Base-by-base conservation (phyloP, 306 rosid genomes). In the Vachellia collinsii region DNA sequence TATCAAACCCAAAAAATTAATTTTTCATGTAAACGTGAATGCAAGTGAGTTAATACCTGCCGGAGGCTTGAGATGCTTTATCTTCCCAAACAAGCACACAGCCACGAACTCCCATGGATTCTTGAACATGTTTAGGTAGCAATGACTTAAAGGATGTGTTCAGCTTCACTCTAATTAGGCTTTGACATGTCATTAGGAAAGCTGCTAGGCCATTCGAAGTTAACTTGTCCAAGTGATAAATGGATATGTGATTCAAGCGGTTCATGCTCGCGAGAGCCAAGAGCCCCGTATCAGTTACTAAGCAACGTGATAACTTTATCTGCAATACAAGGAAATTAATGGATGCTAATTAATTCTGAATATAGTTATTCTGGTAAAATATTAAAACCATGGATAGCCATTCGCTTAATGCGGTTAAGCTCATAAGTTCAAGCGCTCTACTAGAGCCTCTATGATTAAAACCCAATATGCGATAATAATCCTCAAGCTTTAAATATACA, bases 261-360 rank as follows among this genome's bases (percentile, higher is more conserved):
- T 85, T 88, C 61, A 83, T 89, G 75, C 83, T 77, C 4, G 93
- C 85, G 0, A 92, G 90, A 64, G 93, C 90, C 69, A 90, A 50
- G 43, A 92, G 93, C 42, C 94, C 94, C 11, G 65, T 74, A 51
- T 92, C 94, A 7, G 94, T 90, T 37, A 92, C 91, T 3, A 90
- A 88, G 83, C 93, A 85, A 59, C 79, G 75, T 70, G 97, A 92
- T 70, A 92, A 75, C 84, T 88, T 90, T 78, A 92, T 88, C 97
- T 92, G 93, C 81, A 82, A 79, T 76, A 64, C 66, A 74, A 79
- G 66, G 62, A 84, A 66, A 61, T 67, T 17, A 41, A 41, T 11
- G 25, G 75, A 72, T 20, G 72, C 51, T 72, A 42, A 4, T 62
- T 53, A 78, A 54, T 78, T 72, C 56, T 72, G 37, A 72, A 41